phyloP scores from a whole-genome alignment of 495 filamentous ascomycete genomes.

The Melanomma pulvis-pyrius region DNA sequence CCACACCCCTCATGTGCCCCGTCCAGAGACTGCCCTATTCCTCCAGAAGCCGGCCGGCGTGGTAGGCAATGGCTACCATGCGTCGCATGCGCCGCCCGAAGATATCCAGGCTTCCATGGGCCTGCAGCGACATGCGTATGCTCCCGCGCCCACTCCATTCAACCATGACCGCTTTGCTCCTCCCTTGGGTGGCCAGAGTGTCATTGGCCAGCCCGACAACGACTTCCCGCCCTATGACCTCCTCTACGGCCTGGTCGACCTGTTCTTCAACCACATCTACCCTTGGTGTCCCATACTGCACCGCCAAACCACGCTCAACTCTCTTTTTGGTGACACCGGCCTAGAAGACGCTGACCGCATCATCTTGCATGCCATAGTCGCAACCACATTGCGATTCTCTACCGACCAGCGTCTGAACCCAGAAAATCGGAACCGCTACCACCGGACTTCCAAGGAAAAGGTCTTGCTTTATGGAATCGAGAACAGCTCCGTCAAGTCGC shows the following conservation, averaged over 20 bases:
- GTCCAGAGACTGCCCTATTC: conserved; percentile 65
- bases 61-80: conserved; percentile 24
- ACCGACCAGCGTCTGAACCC: conserved; percentile 71
- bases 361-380: conserved; percentile 82
- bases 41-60: conserved; percentile 58
- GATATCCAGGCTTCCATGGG: conserved; percentile 17
- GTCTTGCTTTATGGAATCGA: conserved; percentile 83
- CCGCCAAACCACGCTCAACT: conserved; percentile 74
- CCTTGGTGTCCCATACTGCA: conserved; percentile 90
- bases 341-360: conserved; percentile 80
- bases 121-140: conserved; percentile 21
- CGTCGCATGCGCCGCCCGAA: conserved; percentile 6
- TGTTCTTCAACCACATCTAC: conserved; percentile 91
- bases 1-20: conserved; percentile 52
- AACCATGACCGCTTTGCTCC: conserved; percentile 22
- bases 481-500: conserved; percentile 81
- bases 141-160: conserved; percentile 15
- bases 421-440: conserved; percentile 69
- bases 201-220: conserved; percentile 57
- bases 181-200: conserved; percentile 32
- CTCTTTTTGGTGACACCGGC: conserved; percentile 74
- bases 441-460: conserved; percentile 78
- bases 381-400: conserved; percentile 81
- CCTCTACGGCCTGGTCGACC: conserved; percentile 75
- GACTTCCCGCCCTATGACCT: conserved; percentile 85